Conservation (phyloP, 1,139 yeast genomes). For the Blastobotrys arbuscula region DNA sequence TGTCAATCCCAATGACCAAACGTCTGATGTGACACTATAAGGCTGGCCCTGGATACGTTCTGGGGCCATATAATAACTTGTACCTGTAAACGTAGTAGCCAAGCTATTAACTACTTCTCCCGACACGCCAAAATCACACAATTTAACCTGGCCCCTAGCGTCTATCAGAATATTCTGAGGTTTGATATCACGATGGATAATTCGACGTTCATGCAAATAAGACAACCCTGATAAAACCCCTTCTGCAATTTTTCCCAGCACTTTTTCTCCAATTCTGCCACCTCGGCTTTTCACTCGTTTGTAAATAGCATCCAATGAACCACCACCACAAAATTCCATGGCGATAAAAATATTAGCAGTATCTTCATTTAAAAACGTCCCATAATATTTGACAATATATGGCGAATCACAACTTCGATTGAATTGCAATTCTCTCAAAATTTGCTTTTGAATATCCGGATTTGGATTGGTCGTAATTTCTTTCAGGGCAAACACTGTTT, state of each 20-base stretch:
- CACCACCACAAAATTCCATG: conserved; percentile 97
- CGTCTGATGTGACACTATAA: conserved; percentile 89
- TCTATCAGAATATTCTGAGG: conserved; percentile 87
- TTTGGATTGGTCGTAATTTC: conserved; percentile 75
- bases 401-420: conserved; percentile 78
- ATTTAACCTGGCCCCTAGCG: conserved; percentile 69
- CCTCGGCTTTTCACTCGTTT: conserved; percentile 56
- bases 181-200: conserved; percentile 85
- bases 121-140: conserved; percentile 98
- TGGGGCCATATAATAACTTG: conserved; percentile 97
- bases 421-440: conserved; percentile 81
- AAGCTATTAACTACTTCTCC: conserved; percentile 94
- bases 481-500: conserved; percentile 76
- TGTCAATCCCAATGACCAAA: conserved; percentile 93
- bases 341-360: conserved; percentile 80
- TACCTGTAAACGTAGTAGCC: conserved; percentile 95
- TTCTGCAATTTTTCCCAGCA: conserved; percentile 82
- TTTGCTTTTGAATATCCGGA: conserved; percentile 74
- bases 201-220: conserved; percentile 78
- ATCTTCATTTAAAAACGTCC: conserved; percentile 76
- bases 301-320: conserved; percentile 85
- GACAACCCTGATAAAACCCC: conserved; percentile 78
- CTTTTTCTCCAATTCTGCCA: conserved; percentile 88
- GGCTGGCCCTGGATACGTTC: conserved; percentile 94
- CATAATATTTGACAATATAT: conserved; percentile 84